A percentile compares a stretch with the other conserved stretches of the same genome.
phyloP scores from a whole-genome alignment of 2,329 filamentous ascomycete genomes.

The Neopestalotiopsis rosae region DNA sequence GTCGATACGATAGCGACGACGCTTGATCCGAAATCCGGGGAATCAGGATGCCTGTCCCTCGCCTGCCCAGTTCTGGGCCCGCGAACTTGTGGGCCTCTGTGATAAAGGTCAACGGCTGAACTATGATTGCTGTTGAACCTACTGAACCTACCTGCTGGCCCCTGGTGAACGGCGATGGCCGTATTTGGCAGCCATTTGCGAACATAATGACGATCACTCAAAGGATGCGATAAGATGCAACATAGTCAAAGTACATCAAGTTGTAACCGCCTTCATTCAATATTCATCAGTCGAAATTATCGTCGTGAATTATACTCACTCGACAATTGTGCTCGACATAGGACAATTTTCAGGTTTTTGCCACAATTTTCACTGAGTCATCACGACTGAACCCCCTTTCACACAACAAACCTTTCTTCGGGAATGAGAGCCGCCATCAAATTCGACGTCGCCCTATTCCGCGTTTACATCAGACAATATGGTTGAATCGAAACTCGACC shows the following conservation, averaged over 20 bases:
- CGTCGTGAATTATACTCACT: neutral
- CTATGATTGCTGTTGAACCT: neutral
- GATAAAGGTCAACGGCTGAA: slow-evolving; percentile 4
- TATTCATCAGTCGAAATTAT: neutral
- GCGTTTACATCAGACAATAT: neutral
- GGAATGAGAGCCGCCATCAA: slow-evolving; percentile 6
- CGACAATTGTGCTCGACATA: neutral
- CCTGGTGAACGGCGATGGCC: neutral
- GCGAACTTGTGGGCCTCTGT: neutral
- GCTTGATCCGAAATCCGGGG: slow-evolving; percentile 14
- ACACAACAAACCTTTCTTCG: neutral
- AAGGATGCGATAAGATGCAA: neutral
- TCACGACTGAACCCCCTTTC: neutral
- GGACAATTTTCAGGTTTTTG: neutral
- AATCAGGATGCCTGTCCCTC: neutral
- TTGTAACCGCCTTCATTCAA: neutral
- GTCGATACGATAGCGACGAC: neutral
- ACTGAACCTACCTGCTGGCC: neutral
- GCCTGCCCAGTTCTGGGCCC: neutral
- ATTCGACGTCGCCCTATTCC: slow-evolving; percentile 5
- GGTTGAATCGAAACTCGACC: slow-evolving; percentile 5
- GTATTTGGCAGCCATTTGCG: slow-evolving; percentile 4
- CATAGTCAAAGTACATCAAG: neutral
- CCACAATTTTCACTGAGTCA: neutral
- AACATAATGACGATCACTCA: neutral